Conservation (phyloP, 2,329 filamentous ascomycete species). For the Pleoardoris graminearum region DNA sequence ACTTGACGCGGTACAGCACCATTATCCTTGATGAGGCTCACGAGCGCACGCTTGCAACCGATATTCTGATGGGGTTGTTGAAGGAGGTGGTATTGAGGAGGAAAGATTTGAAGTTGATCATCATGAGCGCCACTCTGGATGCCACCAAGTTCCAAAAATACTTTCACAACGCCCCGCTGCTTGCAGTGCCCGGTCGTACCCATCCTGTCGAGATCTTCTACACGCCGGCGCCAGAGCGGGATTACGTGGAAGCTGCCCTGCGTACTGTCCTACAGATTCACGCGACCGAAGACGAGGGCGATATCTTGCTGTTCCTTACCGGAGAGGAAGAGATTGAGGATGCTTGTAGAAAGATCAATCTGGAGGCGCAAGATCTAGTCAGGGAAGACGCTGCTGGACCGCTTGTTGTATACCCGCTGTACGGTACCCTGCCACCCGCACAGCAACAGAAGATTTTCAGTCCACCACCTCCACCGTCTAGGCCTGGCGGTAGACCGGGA, state of each 20-base stretch:
- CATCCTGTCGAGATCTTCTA: constrained; percentile 99
- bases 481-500: constrained; percentile 79
- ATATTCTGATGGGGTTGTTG: constrained; percentile 89
- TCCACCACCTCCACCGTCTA: constrained; percentile 73
- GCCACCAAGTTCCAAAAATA: constrained; percentile 98
- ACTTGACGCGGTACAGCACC: constrained; percentile 86
- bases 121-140: constrained; percentile 94
- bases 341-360: constrained; percentile 83
- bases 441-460: constrained; percentile 97
- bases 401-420: constrained; percentile 87
- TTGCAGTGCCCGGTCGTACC: constrained; percentile 92
- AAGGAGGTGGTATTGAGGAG: constrained; percentile 90
- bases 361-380: constrained; percentile 90
- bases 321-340: constrained; percentile 99
- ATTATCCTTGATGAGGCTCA: constrained; percentile 99
- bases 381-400: constrained; percentile 90
- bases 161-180: constrained; percentile 89
- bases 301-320: constrained; percentile 92
- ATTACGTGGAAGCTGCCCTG: constrained; percentile 95
- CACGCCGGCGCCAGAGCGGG: constrained; percentile 91
- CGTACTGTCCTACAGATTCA: constrained; percentile 97
- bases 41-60: constrained; percentile 93
- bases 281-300: constrained; percentile 86
- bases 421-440: constrained; percentile 86
- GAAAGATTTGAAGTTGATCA: constrained; percentile 89